Evolutionary conservation across 2,329 filamentous ascomycete genomes (phyloP), one percentile per base, ranked within the genome.

Genomic region (Dichotomopilus funicola): DNA sequence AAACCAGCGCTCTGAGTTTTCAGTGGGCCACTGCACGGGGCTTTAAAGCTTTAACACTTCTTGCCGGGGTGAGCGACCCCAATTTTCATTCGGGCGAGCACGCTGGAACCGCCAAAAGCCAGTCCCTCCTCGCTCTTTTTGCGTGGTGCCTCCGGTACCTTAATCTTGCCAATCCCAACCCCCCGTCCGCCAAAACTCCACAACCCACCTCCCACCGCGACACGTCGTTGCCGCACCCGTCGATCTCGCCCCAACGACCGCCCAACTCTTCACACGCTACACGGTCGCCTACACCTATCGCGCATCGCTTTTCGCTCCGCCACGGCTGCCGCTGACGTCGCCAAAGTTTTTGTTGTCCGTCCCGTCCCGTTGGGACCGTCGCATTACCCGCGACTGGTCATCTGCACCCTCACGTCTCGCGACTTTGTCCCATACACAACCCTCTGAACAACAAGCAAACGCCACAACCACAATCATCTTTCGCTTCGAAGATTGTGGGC

Each of bases 111-210:
- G 42, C 45, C 6, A 27, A n/a, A 35, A 47, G 44, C 51, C 54
- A 46, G 52, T 56, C 51, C 40, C 54, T 27, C 19, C 19, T 51
- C 49, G 44, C 42, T 53, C 51, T 19, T 51, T 57, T 51, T 51
- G 41, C 37, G 49, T 43, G 40, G 40, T 42, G 43, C 50, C 19
- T 27, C 19, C 19, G 19, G 19, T 40, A n/a, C 47, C 51, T 53
- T 41, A 53, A 34, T 48, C 43, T 58, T 54, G 54, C 54, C 57
- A 59, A 52, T 61, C 59, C 62, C 61, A 63, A 63, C 61, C 62
- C 63, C 63, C 63, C 59, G 60, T 62, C 57, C 41, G 40, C 50
- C 58, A 62, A 27, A 60, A 62, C 62, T 64, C 62, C 62, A 63
- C 62, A 62, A 49, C 56, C 58, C 61, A 59, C 60, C 58, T 60